Evolutionary conservation across 2,329 filamentous ascomycete species (phyloP).

Genomic region (Thielaviopsis populi): DNA sequence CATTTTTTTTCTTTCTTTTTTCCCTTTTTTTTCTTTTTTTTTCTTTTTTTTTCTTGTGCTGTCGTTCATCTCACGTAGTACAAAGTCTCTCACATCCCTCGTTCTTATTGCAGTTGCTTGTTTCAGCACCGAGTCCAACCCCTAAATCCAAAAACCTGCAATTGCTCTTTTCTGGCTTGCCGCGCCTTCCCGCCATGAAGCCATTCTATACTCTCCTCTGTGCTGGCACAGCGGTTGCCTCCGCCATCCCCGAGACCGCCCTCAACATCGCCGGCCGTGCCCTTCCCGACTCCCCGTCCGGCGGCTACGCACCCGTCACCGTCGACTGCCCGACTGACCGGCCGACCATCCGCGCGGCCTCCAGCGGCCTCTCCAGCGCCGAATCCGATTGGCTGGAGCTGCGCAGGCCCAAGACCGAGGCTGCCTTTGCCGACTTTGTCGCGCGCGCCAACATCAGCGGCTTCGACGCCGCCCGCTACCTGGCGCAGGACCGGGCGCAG

Average conservation of each 20-base stretch:
- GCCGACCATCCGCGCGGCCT: constrained; percentile 52
- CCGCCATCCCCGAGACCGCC: neutral
- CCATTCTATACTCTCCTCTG: constrained; percentile 6
- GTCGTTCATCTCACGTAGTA: neutral
- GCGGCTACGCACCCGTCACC: constrained; percentile 55
- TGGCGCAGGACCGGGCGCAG: constrained; percentile 34
- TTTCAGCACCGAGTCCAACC: neutral
- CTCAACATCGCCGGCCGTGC: constrained; percentile 20
- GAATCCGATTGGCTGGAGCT: constrained; percentile 61
- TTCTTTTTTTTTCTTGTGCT: neutral
- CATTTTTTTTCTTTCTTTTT: neutral
- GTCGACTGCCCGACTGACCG: constrained; percentile 55
- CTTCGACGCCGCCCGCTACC: constrained; percentile 62
- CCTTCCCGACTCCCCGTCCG: constrained; percentile 27
- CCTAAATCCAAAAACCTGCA: neutral
- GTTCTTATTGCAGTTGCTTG: neutral
- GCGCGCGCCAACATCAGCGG: constrained; percentile 55
- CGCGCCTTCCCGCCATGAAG: constrained; percentile 10
- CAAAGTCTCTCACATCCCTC: neutral
- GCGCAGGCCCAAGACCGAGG: constrained; percentile 56
- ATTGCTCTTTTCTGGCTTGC: neutral
- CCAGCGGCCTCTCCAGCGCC: constrained; percentile 41
- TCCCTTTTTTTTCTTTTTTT: neutral
- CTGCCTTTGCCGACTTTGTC: constrained; percentile 62
- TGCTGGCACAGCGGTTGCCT: constrained; percentile 12